Evolutionary conservation across 805 yeast species (phyloP).

Genomic region (Starmerella bombi): DNA sequence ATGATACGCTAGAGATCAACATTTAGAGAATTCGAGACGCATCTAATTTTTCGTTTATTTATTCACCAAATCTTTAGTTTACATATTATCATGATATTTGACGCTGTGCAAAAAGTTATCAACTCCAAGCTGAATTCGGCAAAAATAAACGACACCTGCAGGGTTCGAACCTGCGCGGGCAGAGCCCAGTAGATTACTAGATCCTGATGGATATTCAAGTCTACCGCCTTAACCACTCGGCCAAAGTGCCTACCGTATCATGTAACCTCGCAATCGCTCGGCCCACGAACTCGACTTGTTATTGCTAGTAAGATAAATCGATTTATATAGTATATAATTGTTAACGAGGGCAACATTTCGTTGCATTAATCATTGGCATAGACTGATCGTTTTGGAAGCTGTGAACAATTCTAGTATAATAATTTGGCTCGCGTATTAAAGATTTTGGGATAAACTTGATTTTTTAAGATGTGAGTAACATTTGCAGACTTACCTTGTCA

Average conservation of each 20-base stretch:
- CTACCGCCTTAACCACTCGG: conserved; percentile 36
- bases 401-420: too few species aligned
- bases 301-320: neutral
- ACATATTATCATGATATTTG: neutral
- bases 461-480: too few species aligned
- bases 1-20: conserved; percentile 5
- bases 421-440: too few species aligned
- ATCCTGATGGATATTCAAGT: conserved; percentile 28
- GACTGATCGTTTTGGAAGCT: too few species aligned
- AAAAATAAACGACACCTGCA: conserved; percentile 31
- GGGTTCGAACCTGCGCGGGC: conserved; percentile 35
- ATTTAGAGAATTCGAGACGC: too few species aligned
- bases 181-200: conserved; percentile 28
- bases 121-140: too few species aligned
- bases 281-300: neutral
- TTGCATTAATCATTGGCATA: too few species aligned
- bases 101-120: too few species aligned
- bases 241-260: conserved; percentile 26
- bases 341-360: too few species aligned
- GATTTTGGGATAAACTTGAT: too few species aligned
- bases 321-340: neutral
- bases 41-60: conserved; percentile 2
- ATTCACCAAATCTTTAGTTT: conserved; percentile 1
- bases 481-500: too few species aligned
- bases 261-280: neutral